Evolutionary conservation across 2,329 filamentous ascomycete species (phyloP).

Genomic region (Ophiostoma pallidulum): DNA sequence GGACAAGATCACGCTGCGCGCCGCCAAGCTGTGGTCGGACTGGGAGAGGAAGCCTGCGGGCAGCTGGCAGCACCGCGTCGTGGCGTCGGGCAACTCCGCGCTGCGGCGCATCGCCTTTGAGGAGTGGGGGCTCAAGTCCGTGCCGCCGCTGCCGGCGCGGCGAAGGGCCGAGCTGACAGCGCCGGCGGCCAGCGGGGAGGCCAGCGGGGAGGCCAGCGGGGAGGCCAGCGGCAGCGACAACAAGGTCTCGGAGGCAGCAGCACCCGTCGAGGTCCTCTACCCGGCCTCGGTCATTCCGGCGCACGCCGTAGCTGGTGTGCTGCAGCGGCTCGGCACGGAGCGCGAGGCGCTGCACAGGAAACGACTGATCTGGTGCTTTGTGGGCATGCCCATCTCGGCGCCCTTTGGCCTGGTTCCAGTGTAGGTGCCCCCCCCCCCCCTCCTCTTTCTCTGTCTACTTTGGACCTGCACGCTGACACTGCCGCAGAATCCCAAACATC

Average conservation of each 20-base stretch:
- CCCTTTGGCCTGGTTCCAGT: slow-evolving; percentile 79
- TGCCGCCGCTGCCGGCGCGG: slow-evolving; percentile 68
- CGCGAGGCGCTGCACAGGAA: slow-evolving; percentile 67
- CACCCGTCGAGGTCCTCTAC: slow-evolving; percentile 63
- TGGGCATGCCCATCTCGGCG: slow-evolving; percentile 72
- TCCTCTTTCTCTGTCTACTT: background rate
- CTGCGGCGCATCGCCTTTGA: slow-evolving; percentile 86
- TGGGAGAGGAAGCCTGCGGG: slow-evolving; percentile 80
- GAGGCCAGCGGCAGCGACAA: too few species aligned
- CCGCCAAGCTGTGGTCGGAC: slow-evolving; percentile 65
- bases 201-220: too few species aligned
- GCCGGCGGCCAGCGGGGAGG: background rate
- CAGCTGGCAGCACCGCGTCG: slow-evolving; percentile 75
- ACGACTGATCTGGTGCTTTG: slow-evolving; percentile 69
- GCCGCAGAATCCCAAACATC: slow-evolving; percentile 69
- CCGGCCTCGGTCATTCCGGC: slow-evolving; percentile 60
- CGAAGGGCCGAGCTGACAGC: slow-evolving; percentile 42
- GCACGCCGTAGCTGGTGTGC: slow-evolving; percentile 52
- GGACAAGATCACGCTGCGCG: slow-evolving; percentile 63
- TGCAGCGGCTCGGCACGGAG: slow-evolving; percentile 67
- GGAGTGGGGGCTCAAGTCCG: slow-evolving; percentile 95
- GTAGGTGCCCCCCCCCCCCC: slow-evolving; percentile 41
- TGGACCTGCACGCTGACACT: background rate
- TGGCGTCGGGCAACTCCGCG: slow-evolving; percentile 75
- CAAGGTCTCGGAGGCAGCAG: background rate